Base-by-base conservation (phyloP, 805 yeast species). In the Zygosaccharomyces siamensis region DNA sequence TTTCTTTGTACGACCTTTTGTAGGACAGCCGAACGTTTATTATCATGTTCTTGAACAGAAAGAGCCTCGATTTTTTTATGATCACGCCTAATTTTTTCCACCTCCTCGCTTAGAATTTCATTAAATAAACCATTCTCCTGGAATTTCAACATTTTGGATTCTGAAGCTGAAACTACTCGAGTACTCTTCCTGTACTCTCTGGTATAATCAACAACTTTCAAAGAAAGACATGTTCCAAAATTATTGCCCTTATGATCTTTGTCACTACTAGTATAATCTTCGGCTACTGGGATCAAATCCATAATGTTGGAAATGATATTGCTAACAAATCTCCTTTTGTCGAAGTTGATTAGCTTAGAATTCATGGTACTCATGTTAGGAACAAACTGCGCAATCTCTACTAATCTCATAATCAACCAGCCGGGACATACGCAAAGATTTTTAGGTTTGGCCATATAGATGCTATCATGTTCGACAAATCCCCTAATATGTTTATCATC, bases 361-460 rank as follows among this genome's bases (percentile, higher is more conserved):
- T 83, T 79, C 50, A 77, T 81, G 35, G 80, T 75, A 45, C 84
- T 78, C 80, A 81, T 86, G 58, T 85, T 86, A 16, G 97, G 95
- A 45, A 89, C 82, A 60, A 78, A 83, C 53, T 85, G 81, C 1
- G 84, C 80, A 51, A 83, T 79, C 60, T 87, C 96, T 47, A 89
- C 63, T 53, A 92, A 69, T 52, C 95, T 80, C 57, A 86, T 92
- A 21, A 85, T 72, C 44, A 89, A 73, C 98, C 98, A 92, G 8
- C 97, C 97, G 50, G 89, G 79, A 60, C 97, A 90, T 2, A 96
- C 93, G 5, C 89, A 79, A 43, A 87, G 69, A 75, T 46, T 74
- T 73, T 49, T 64, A 53, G 52, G 52, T n/a, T 57, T 66, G 3
- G 63, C 49, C 44, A 65, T 53, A 48, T 62, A 63, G 30, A 64